Evolutionary conservation across 768 basidiomycete genomes (phyloP), one percentile per base, ranked within the genome.

Genomic region (Panaeolus papilionaceus): DNA sequence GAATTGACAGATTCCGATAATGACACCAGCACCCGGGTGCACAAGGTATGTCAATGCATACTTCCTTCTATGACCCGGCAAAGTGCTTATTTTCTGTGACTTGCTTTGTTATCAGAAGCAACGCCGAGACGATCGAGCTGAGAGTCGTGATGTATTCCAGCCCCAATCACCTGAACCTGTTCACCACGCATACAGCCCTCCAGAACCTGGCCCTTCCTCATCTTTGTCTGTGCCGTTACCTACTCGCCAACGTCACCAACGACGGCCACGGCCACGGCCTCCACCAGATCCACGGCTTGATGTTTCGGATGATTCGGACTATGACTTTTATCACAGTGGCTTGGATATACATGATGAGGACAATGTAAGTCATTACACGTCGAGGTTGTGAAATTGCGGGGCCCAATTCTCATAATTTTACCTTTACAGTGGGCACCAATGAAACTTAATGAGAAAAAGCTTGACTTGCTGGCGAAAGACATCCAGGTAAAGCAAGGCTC

Each of bases 331-430:
- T 37, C 71, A 71, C 58, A 65, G 70, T 3, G 77, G 76, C 4
- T 74, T 75, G 14, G 76, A 77, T 51, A 38, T 79, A 11, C 69
- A 71, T 23, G 68, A 79, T 68, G 69, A 70, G 38, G 68, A 72
- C 2, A 70, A 67, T 37, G 77, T 78, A 68, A 11, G 71, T 71
- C 18, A 64, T 70, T 33, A 33, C 33, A 33, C 5, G 33, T 33
- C 33, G 33, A 33, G 33, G 33, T 33, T 33, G 5, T 33, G 33
- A 33, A 42, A 64, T 38, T 61, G 63, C 40, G 71, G 64, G 61
- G 23, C 72, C 45, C 61, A 37, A n/a, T 23, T 11, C 45, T 58
- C 33, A 18, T 63, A 38, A 49, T 58, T 39, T 39, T 23, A 49
- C 18, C 10, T 63, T 61, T 49, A 11, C 20, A 75, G 74, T 75